Evolutionary conservation across 768 basidiomycete species (phyloP), one percentile per base, ranked within the genome.

Genomic region (Serendipita sp.): DNA sequence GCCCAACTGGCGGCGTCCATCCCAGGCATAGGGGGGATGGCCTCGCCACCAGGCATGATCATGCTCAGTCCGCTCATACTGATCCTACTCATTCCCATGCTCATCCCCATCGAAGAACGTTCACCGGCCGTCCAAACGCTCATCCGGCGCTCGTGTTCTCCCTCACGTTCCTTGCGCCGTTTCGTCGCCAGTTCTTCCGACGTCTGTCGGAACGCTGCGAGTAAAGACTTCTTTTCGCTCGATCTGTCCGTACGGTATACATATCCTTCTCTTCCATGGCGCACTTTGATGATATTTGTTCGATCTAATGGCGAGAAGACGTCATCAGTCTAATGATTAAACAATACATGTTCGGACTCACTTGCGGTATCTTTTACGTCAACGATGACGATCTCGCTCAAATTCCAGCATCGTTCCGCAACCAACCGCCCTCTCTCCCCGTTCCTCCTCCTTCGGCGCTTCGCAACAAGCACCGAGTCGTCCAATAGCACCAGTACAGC

Each of bases 281-380:
- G 81, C 67, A 99, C 84, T 78, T 97, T 97, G 80, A 98, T 89
- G 2, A 97, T 94, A 69, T 98, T 96, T n/a, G 86, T 91, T 79
- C 98, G 71, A 47, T 79, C 79, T 79, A 63, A 2, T 60, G 16
- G 63, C 45, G 62, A 38, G 32, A 38, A 35, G 53, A 68, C 47
- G 69, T 41, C 7, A 41, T 5, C 44, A 66, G 32, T 18, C 32
- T 44, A 4, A 10, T 46, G 46, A 51, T 53, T 4, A 46, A 58
- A 34, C 1, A 24, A 48, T 63, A 13, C 45, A 1, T n/a, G 4
- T 41, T 41, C 5, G 32, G 11, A 75, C 86, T 68, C 65, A 94
- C 94, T 86, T 3, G 91, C 80, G 2, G 92, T 87, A 74, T 98
- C 96, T 74, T 97, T 98, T 38, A 95, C 91, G 73, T 99, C 96